Conservation (phyloP, 2,329 filamentous ascomycete species). For the Colletotrichum graminicola region DNA sequence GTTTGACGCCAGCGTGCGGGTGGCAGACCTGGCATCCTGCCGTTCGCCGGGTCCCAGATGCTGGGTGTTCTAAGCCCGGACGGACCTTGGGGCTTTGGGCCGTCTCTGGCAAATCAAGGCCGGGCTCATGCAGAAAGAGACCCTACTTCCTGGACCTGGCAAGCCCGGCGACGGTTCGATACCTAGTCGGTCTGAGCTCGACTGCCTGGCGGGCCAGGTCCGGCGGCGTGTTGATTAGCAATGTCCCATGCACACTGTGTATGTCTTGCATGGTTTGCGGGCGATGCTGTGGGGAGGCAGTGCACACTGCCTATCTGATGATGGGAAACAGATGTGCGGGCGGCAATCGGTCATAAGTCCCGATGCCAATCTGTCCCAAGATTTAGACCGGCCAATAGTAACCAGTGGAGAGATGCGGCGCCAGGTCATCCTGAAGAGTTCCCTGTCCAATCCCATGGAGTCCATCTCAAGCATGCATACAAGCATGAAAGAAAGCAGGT, state of each 20-base stretch:
- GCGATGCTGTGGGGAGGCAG: neutral
- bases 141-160: neutral
- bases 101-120: neutral
- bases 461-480: neutral
- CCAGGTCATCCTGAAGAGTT: neutral
- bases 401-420: neutral
- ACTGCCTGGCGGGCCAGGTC: neutral
- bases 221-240: neutral
- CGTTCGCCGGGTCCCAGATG: neutral
- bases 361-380: neutral
- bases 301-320: neutral
- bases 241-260: neutral
- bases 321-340: neutral
- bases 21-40: neutral
- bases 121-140: conserved; percentile 11
- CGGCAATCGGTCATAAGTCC: neutral
- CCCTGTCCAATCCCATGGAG: neutral
- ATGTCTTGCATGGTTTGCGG: neutral
- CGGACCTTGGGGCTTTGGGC: neutral
- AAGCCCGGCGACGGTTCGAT: neutral
- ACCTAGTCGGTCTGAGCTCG: neutral
- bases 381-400: conserved; percentile 9
- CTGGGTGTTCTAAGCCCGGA: neutral
- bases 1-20: conserved; percentile 26
- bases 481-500: neutral